Evolutionary conservation across 1,284 basidiomycete species (phyloP).

Genomic region (Pyrrhoderma noxium): DNA sequence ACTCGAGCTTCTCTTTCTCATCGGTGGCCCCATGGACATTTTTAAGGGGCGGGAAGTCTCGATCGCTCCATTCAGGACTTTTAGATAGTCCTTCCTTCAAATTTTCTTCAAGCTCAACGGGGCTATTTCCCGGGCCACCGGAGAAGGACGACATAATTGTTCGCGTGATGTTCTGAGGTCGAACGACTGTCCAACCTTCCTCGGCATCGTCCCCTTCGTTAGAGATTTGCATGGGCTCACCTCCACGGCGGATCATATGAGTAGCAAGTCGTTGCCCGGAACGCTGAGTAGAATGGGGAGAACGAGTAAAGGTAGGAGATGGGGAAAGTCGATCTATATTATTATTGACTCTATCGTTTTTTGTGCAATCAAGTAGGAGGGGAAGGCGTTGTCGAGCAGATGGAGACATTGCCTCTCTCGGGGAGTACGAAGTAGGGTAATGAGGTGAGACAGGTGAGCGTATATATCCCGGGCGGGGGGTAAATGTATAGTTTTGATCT

Average conservation of each 20-base stretch:
- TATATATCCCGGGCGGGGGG: conserved; percentile 9
- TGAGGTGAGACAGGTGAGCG: conserved; percentile 16
- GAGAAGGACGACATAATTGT: conserved; percentile 5
- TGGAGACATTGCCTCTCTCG: conserved; percentile 3
- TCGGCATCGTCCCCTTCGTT: conserved; percentile 2
- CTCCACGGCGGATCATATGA: conserved; percentile 1
- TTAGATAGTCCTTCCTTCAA: neutral
- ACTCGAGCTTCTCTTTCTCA: neutral
- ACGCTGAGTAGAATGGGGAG: neutral
- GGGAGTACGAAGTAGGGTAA: conserved; percentile 5
- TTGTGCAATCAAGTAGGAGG: conserved; percentile 6
- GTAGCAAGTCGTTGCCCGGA: neutral
- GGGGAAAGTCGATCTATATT: neutral
- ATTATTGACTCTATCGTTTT: neutral
- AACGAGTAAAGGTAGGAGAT: conserved; percentile 2
- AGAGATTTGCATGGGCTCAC: neutral
- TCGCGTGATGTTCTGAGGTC: conserved; percentile 7
- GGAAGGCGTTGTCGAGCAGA: conserved; percentile 5
- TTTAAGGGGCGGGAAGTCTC: conserved; percentile 35
- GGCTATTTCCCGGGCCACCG: neutral
- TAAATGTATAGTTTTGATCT: conserved; percentile 22
- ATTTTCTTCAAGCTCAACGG: neutral
- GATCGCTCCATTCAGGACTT: conserved; percentile 29
- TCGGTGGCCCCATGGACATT: neutral
- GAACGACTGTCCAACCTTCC: conserved; percentile 14